These are phyloP conservation scores for Karstenula rhodostoma DNA, from an alignment of 2,329 filamentous ascomycete species.

Conservation along the genomic window DNA sequence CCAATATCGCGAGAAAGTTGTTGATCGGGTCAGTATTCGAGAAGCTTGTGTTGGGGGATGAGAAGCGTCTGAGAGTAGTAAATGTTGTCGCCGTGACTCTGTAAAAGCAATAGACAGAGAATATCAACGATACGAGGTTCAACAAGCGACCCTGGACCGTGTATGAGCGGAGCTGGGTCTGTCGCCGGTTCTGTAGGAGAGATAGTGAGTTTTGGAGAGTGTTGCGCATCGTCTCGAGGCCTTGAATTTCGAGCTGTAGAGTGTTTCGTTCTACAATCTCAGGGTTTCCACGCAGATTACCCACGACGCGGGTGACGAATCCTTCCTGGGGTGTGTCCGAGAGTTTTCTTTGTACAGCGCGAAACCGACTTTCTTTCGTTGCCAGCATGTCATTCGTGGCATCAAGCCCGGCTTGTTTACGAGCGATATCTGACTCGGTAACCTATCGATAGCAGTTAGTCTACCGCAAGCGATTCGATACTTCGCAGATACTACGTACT, in stretches of 20 bases:
- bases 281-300: constrained; percentile 70
- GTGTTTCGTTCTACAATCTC: constrained; percentile 62
- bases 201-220: constrained; percentile 72
- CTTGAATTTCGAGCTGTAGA: constrained; percentile 78
- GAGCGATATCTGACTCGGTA: constrained; percentile 75
- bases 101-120: constrained; percentile 85
- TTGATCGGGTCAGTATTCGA: constrained; percentile 82
- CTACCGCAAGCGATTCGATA: not conserved
- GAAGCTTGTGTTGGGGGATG: constrained; percentile 62
- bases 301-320: constrained; percentile 77
- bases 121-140: constrained; percentile 70
- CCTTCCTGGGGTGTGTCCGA: constrained; percentile 60
- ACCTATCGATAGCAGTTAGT: constrained; percentile 50
- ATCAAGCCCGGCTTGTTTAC: constrained; percentile 80
- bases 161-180: constrained; percentile 70
- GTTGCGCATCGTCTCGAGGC: constrained; percentile 80
- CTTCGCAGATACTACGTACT: constrained; percentile 42
- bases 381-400: constrained; percentile 81
- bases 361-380: constrained; percentile 76
- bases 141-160: constrained; percentile 72
- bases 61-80: constrained; percentile 70
- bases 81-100: constrained; percentile 77
- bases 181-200: constrained; percentile 68
- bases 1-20: constrained; percentile 79
- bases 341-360: constrained; percentile 72